Conservation (phyloP, 345 rosid genomes). For the Microthlaspi erraticum region DNA sequence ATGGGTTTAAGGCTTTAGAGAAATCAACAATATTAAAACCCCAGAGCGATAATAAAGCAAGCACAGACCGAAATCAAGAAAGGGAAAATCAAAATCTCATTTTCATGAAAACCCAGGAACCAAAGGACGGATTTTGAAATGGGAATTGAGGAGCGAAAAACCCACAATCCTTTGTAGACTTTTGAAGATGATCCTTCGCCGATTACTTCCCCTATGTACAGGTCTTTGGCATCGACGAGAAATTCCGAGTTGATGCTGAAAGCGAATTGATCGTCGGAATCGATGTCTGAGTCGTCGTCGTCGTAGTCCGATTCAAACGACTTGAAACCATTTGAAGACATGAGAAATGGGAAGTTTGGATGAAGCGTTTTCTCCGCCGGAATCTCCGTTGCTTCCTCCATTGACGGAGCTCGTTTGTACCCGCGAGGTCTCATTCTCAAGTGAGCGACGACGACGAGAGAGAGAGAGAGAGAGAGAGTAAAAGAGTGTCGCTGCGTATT, state of each 20-base stretch:
- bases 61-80: slow-evolving; percentile 15
- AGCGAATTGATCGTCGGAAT: slow-evolving; percentile 34
- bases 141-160: slow-evolving; percentile 21
- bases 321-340: slow-evolving; percentile 32
- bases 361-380: slow-evolving; percentile 35
- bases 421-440: slow-evolving; percentile 39
- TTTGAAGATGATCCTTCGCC: slow-evolving; percentile 39
- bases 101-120: neutral
- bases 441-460: slow-evolving; percentile 38
- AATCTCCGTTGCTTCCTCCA: slow-evolving; percentile 19
- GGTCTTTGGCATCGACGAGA: slow-evolving; percentile 29
- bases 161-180: slow-evolving; percentile 43
- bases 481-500: slow-evolving; percentile 4
- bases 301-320: slow-evolving; percentile 36
- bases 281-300: slow-evolving; percentile 14
- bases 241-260: slow-evolving; percentile 25
- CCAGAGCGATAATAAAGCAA: neutral
- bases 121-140: neutral
- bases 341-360: slow-evolving; percentile 44
- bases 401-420: slow-evolving; percentile 42
- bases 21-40: neutral
- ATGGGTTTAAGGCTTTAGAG: neutral
- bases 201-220: slow-evolving; percentile 27
- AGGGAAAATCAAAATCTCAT: neutral
- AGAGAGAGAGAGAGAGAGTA: neutral